phyloP scores from a whole-genome alignment of 495 filamentous ascomycete genomes.

The Neurospora pannonica region DNA sequence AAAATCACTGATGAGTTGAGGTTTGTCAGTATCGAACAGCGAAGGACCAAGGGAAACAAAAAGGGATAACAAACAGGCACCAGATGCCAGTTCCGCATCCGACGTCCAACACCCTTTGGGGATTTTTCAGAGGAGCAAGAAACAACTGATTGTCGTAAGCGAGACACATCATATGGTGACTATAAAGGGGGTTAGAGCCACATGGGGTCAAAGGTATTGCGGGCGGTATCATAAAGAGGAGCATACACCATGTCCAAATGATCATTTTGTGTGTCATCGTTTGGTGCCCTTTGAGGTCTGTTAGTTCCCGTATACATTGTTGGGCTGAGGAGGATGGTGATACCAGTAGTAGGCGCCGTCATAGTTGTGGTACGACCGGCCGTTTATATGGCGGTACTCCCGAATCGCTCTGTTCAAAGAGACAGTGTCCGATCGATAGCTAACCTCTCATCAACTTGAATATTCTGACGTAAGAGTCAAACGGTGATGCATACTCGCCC shows the following conservation, averaged over 20 bases:
- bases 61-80: slow-evolving; percentile 19
- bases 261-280: neutral
- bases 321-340: neutral
- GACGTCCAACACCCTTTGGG: slow-evolving; percentile 47
- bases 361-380: neutral
- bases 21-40: neutral
- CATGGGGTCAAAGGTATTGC: neutral
- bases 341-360: neutral
- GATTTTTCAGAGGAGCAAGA: slow-evolving; percentile 40
- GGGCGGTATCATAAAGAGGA: neutral
- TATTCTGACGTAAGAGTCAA: neutral
- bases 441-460: neutral
- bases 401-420: neutral
- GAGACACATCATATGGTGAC: neutral
- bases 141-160: neutral
- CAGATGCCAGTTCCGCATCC: slow-evolving; percentile 58
- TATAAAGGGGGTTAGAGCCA: neutral
- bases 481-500: neutral
- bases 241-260: neutral
- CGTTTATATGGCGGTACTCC: neutral
- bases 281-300: neutral
- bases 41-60: neutral
- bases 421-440: neutral
- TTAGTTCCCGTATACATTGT: neutral
- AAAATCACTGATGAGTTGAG: slow-evolving; percentile 29